Percentiles rank a stretch among this genome's conserved stretches.
phyloP scores from a whole-genome alignment of 1,284 basidiomycete species.

The Filobasidium uniguttulatum region DNA sequence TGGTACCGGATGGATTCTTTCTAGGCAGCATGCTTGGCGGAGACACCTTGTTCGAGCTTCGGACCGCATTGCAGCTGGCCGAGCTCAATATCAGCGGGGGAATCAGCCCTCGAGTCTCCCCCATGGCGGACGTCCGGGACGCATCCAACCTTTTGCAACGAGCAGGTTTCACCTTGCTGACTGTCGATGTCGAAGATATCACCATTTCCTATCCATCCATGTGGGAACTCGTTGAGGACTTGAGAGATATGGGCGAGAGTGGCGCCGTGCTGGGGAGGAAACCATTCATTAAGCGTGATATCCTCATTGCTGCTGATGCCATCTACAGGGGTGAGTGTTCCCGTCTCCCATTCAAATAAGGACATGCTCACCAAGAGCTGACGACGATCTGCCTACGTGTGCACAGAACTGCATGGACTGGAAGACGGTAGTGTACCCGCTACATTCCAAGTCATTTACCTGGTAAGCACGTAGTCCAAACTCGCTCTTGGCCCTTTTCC shows the following conservation, averaged over 20 bases:
- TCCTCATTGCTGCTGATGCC: conserved; percentile 73
- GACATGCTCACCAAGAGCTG: neutral
- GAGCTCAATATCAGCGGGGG: conserved; percentile 91
- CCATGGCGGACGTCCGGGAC: conserved; percentile 95
- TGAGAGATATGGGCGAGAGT: conserved; percentile 90
- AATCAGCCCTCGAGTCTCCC: conserved; percentile 84
- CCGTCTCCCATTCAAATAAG: no score
- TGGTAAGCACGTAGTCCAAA: conserved; percentile 50
- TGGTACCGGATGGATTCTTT: conserved; percentile 88
- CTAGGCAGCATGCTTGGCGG: conserved; percentile 90
- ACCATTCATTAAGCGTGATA: conserved; percentile 64
- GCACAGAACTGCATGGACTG: conserved; percentile 64
- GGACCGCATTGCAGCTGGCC: conserved; percentile 80
- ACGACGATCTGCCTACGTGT: neutral
- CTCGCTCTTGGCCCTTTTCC: neutral
- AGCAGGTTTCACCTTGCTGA: conserved; percentile 85
- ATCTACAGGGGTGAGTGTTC: conserved; percentile 66
- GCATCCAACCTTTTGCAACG: conserved; percentile 80
- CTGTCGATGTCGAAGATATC: conserved; percentile 91
- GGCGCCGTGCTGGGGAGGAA: conserved; percentile 78
- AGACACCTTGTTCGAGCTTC: conserved; percentile 88
- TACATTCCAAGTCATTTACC: conserved; percentile 90
- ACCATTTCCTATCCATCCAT: conserved; percentile 83
- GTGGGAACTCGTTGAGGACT: conserved; percentile 88
- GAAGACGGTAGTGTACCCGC: conserved; percentile 76